Conservation (phyloP, 345 rosid genomes). For the Euphorbia tirucalli region DNA sequence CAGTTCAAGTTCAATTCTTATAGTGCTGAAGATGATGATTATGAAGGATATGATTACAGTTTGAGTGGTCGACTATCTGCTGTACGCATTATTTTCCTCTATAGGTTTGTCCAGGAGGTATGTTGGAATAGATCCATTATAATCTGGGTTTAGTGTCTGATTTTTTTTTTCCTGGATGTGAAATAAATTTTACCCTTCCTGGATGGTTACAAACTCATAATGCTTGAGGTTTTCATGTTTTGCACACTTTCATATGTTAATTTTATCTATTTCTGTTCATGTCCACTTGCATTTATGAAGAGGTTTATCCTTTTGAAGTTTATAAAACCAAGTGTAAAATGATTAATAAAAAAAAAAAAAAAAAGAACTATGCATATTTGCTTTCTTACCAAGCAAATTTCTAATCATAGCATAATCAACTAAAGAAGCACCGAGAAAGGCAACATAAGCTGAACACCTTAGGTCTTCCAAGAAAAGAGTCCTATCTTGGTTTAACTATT, state of each 20-base stretch:
- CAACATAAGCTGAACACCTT: background rate
- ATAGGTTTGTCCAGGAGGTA: conserved; percentile 98
- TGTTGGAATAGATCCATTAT: conserved; percentile 19
- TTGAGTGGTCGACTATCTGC: conserved; percentile 88
- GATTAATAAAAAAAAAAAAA: background rate
- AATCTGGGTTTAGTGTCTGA: background rate
- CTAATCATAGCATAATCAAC: background rate
- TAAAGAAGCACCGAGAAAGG: background rate
- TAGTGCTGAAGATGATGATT: conserved; percentile 90
- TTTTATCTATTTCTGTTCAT: background rate
- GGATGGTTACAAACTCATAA: background rate
- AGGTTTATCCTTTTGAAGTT: background rate
- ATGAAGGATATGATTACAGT: conserved; percentile 94
- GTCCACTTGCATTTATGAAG: background rate
- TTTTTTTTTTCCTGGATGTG: background rate
- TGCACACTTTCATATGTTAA: background rate
- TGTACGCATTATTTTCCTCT: conserved; percentile 89
- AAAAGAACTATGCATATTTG: background rate
- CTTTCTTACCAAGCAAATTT: background rate
- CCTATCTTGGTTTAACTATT: background rate
- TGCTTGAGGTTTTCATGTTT: background rate
- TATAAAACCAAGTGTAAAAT: background rate
- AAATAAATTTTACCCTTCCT: background rate
- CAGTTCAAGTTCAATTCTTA: conserved; percentile 91
- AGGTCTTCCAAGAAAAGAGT: background rate